Evolutionary conservation across 75 land plant species (phyloP), one percentile per base, ranked within the genome.

Genomic region (Azolla pinnata): DNA sequence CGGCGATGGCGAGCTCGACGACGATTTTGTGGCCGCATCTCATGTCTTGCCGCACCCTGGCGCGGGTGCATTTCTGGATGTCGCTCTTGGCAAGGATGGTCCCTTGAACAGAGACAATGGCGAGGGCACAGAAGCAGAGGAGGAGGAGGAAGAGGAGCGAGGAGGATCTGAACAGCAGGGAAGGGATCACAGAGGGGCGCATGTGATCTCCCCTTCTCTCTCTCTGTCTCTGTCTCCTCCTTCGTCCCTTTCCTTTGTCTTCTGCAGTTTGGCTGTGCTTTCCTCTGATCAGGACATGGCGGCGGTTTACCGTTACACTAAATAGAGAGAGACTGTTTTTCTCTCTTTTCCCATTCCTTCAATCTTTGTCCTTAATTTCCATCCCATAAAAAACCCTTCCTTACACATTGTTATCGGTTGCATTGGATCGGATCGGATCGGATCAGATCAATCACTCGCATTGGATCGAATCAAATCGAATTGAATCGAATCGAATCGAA

Each of bases 21-120:
- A 38, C 42, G 14, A 38, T 38, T 38, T 38, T 38, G 42, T 38
- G 7, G 7, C 42, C 42, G 14, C 42, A 38, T 38, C 14, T 7
- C 10, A 38, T 38, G 42, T 38, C 42, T 7, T 38, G 10, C 14
- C 14, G 7, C 10, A 38, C 10, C 42, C 14, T 38, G 42, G 42
- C 42, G 14, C 42, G 42, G 42, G 42, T 38, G 42, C 42, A 38
- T 14, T 38, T 38, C 42, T 38, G 10, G 42, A 38, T 7, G 42
- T 38, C 42, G 42, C 42, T 38, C 14, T 38, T 38, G 42, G 42
- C 42, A 38, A 38, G 42, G 42, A 38, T 38, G 7, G 42, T 38
- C 10, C 10, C 42, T 7, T 7, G 7, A 14, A 38, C 14, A 14
- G 42, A 38, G 42, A 7, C 42, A 38, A 38, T 7, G 42, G 7